Evolutionary conservation across 306 rosid species (phyloP).

Genomic region (Pyrus pyrifolia): DNA sequence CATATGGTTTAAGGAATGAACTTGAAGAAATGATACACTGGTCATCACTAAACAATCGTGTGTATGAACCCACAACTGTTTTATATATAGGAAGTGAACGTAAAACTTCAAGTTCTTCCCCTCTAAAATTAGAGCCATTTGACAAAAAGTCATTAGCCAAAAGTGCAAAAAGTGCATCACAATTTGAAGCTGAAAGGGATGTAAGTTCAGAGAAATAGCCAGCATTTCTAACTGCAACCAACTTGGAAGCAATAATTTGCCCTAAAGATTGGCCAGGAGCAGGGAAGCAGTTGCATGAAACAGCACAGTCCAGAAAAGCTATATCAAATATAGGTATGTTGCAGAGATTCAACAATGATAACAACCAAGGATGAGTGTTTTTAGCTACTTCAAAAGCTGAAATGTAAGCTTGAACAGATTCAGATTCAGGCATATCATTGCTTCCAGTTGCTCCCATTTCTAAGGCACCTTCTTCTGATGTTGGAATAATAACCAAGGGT

Average conservation of each 20-base stretch:
- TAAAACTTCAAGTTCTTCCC: slow-evolving; percentile 70
- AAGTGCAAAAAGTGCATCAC: slow-evolving; percentile 76
- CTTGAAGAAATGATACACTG: slow-evolving; percentile 81
- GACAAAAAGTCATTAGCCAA: slow-evolving; percentile 61
- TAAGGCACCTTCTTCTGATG: slow-evolving; percentile 22
- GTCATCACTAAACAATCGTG: slow-evolving; percentile 54
- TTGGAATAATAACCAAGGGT: slow-evolving; percentile 40
- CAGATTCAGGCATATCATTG: slow-evolving; percentile 36
- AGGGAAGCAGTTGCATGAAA: slow-evolving; percentile 56
- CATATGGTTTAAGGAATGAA: slow-evolving; percentile 74
- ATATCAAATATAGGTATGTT: slow-evolving; percentile 81
- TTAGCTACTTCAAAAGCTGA: slow-evolving; percentile 61
- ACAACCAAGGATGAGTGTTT: slow-evolving; percentile 70
- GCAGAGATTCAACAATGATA: slow-evolving; percentile 76
- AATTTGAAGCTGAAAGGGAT: slow-evolving; percentile 49
- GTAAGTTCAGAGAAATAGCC: slow-evolving; percentile 75
- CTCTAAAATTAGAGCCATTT: slow-evolving; percentile 38
- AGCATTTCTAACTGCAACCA: slow-evolving; percentile 76
- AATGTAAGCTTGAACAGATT: slow-evolving; percentile 41
- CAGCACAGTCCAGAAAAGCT: slow-evolving; percentile 68
- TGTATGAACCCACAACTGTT: slow-evolving; percentile 83
- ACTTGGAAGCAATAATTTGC: slow-evolving; percentile 78
- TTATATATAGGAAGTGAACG: slow-evolving; percentile 81
- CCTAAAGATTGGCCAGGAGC: slow-evolving; percentile 60
- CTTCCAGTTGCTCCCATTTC: slow-evolving; percentile 41